Evolutionary conservation across 306 rosid species (phyloP).

Genomic region (Rubus idaeus): DNA sequence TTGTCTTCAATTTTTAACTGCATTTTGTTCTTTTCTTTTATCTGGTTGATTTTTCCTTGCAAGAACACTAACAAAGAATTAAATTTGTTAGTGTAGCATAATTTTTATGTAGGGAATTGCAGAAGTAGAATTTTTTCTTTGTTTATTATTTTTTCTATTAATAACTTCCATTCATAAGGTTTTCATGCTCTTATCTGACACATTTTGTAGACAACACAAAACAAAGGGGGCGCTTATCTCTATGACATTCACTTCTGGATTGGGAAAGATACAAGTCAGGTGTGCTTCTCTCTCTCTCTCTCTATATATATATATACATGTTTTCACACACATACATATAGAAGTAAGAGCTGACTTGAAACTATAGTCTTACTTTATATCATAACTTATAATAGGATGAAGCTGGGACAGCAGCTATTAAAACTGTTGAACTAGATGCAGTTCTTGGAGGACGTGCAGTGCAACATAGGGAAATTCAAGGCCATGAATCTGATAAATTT

Average conservation of each 20-base stretch:
- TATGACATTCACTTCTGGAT: slow-evolving; percentile 96
- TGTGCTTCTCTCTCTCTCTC: slow-evolving; percentile 32
- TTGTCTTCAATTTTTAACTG: slow-evolving; percentile 21
- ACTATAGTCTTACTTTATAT: slow-evolving; percentile 15
- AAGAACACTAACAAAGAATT: neutral
- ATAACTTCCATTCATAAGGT: neutral
- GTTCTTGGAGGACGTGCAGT: slow-evolving; percentile 98
- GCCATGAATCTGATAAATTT: slow-evolving; percentile 95
- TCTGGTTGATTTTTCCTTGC: neutral
- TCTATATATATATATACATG: neutral
- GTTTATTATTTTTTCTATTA: neutral
- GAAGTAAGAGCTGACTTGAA: slow-evolving; percentile 16
- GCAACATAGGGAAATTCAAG: slow-evolving; percentile 93
- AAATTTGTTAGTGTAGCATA: neutral
- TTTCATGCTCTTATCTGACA: slow-evolving; percentile 18
- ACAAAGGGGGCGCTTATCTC: slow-evolving; percentile 80
- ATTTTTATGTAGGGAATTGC: neutral
- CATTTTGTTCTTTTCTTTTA: neutral
- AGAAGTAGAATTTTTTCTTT: neutral
- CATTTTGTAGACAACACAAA: slow-evolving; percentile 76
- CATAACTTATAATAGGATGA: slow-evolving; percentile 66
- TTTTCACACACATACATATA: neutral
- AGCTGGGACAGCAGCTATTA: slow-evolving; percentile 95
- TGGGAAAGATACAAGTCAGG: slow-evolving; percentile 99
- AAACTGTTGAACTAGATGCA: slow-evolving; percentile 89